A percentile compares a stretch with the other conserved stretches of the same genome.
Conservation (phyloP, 169 alveolate species). For the Plasmodium vinckei region DNA sequence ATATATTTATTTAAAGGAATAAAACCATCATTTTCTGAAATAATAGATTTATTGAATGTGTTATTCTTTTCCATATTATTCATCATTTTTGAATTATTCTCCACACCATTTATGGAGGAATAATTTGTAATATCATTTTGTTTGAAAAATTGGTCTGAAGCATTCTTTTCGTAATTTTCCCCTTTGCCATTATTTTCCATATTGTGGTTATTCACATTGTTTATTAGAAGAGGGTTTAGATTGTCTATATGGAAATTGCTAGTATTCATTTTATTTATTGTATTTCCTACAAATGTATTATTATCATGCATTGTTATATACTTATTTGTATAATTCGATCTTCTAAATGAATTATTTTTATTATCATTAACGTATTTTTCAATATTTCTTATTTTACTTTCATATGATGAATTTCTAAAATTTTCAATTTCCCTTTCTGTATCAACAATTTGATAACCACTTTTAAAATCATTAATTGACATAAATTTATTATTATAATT, state of each 20-base stretch:
- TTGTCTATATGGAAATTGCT: too few species aligned
- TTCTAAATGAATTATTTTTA: neutral
- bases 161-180: too few species aligned
- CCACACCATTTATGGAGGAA: too few species aligned
- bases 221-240: too few species aligned
- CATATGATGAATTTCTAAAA: neutral
- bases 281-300: too few species aligned
- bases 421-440: neutral
- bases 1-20: slow-evolving; percentile 8
- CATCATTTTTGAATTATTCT: neutral
- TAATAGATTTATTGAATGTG: neutral
- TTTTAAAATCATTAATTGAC: neutral
- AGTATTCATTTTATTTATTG: too few species aligned
- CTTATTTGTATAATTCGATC: neutral
- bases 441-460: neutral
- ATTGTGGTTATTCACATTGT: too few species aligned
- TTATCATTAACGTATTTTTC: slow-evolving; percentile 3
- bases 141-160: too few species aligned
- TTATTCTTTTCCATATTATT: neutral
- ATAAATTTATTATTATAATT: neutral
- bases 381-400: neutral
- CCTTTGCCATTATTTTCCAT: too few species aligned
- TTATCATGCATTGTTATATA: too few species aligned
- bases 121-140: too few species aligned
- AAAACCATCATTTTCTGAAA: neutral